phyloP scores from a whole-genome alignment of 2,329 filamentous ascomycete genomes.

The Claviceps sp. region DNA sequence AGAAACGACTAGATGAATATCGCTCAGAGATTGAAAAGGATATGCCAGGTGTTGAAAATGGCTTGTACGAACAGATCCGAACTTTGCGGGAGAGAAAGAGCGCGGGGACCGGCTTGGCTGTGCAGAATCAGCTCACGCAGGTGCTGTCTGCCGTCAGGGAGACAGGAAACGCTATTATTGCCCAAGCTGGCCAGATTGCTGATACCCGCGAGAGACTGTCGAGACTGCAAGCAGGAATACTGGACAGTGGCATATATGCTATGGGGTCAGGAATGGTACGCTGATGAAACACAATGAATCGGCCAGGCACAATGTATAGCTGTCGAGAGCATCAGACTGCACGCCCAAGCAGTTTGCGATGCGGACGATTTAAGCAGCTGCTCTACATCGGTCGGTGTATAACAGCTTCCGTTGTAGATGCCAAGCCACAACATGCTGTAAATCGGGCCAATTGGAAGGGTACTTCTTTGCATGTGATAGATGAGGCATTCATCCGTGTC shows the following conservation, averaged over 20 bases:
- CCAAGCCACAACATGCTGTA: neutral
- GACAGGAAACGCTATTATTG: slow-evolving; percentile 26
- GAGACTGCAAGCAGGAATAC: slow-evolving; percentile 26
- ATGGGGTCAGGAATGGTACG: slow-evolving; percentile 18
- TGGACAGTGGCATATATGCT: slow-evolving; percentile 23
- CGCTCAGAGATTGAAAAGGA: slow-evolving; percentile 33
- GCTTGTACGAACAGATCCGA: slow-evolving; percentile 30
- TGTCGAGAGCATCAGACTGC: neutral
- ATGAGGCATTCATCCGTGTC: neutral
- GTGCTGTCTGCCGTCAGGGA: slow-evolving; percentile 25
- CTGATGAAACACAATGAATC: neutral
- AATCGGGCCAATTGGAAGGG: neutral
- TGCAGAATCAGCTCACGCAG: slow-evolving; percentile 26
- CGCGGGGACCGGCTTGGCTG: slow-evolving; percentile 12
- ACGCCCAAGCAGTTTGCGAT: neutral
- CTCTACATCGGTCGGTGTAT: neutral
- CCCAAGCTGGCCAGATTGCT: slow-evolving; percentile 28
- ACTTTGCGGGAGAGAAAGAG: slow-evolving; percentile 21
- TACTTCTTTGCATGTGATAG: neutral
- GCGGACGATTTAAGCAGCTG: neutral
- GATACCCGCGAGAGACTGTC: slow-evolving; percentile 29
- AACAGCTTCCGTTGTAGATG: neutral
- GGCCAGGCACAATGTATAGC: neutral
- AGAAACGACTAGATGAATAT: slow-evolving; percentile 29
- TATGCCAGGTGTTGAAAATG: slow-evolving; percentile 34